Percentiles rank a stretch among this genome's conserved stretches.
Conservation (phyloP, 2,329 filamentous ascomycete genomes). For the Calonectria pseudoturangicola region DNA sequence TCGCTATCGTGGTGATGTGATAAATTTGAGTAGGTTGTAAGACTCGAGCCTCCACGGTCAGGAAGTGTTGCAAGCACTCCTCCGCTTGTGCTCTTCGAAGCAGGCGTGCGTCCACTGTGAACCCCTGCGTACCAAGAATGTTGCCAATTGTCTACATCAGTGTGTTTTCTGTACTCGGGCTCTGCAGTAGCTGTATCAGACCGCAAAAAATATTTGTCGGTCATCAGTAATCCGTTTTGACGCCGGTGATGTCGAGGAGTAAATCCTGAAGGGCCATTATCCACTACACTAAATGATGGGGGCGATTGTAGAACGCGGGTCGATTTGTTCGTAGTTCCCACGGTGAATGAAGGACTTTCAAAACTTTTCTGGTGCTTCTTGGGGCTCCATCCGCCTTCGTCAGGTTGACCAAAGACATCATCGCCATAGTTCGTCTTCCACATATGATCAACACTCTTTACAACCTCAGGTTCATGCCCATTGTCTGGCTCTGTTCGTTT, state of each 20-base stretch:
- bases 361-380: background rate
- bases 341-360: slow-evolving; percentile 39
- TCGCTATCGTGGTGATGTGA: background rate
- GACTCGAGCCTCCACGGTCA: background rate
- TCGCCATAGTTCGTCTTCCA: background rate
- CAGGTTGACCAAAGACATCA: slow-evolving; percentile 1
- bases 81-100: too few relatives aligned
- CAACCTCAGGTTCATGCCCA: background rate
- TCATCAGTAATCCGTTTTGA: background rate
- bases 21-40: background rate
- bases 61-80: background rate
- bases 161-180: background rate
- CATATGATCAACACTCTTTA: background rate
- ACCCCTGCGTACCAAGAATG: too few relatives aligned
- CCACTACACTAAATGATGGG: slow-evolving; percentile 42
- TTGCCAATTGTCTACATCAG: background rate
- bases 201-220: background rate
- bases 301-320: slow-evolving; percentile 33
- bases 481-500: background rate
- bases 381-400: too few relatives aligned
- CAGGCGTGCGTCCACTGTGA: background rate
- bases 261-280: slow-evolving; percentile 46
- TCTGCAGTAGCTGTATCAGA: too few relatives aligned
- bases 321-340: slow-evolving; percentile 49
- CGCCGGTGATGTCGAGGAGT: slow-evolving; percentile 45